Base-by-base conservation (phyloP, 2,329 filamentous ascomycete species). In the Aspergillus pseudotamarii region DNA sequence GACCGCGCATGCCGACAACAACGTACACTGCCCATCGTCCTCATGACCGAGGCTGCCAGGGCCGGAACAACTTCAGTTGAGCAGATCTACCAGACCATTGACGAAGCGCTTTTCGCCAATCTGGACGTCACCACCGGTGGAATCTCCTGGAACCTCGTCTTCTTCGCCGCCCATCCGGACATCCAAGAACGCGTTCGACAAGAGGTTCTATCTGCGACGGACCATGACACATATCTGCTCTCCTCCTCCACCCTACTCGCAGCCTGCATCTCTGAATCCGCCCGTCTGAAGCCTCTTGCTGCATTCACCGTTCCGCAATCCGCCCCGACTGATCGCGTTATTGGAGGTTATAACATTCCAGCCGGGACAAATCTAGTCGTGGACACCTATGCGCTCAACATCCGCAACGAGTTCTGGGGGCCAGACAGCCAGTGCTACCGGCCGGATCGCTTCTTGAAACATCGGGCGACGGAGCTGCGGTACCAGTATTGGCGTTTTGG, bases 31-130 rank as follows among this genome's bases (percentile, higher is more conserved):
- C 65, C 66, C 6, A 66, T 70, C 19, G 36, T 59, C n/a, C 16
- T 34, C 2, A 41, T 70, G 34, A 61, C 43, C 38, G 41, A 6
- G 1, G 63, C 68, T 1, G 53, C 10, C 59, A 12, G 60, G 63
- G 1, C 23, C 68, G 11, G 73, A 75, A 0, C 45, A 59, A 8
- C 68, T 78, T n/a, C 68, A 60, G 58, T 57, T 14, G 69, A 75
- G 11, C 62, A 80, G 54, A 56, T 79, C 1, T 68, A 78, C 0
- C 81, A 82, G 34, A 83, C 82, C 0, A 66, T 83, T 4, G 81
- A 83, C 63, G 82, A 84, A 67, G 74, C 75, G 53, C 73, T 84
- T 0, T 84, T 77, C 62, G 81, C 80, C 3, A 83, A 84, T 62
- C 72, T 84, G 1, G 82, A 84, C 62, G 81, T 84, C 9, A 82